Percentiles rank a stretch among this genome's conserved stretches.
Conservation (phyloP, 73 alveolate genomes). For the Strombidium stylifer region DNA sequence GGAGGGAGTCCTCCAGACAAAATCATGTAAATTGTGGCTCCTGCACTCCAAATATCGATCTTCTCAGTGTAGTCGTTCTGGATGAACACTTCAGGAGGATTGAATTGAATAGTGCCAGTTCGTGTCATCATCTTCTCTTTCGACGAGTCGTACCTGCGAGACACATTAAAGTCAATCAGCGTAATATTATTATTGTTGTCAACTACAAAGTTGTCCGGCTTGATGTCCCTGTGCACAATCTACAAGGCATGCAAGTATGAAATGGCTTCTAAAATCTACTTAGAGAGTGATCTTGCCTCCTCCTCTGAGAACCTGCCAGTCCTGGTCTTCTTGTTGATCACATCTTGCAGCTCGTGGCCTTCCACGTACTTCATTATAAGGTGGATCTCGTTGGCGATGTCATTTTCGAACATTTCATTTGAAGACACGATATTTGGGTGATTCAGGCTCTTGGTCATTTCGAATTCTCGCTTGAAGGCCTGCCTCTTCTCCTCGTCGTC, state of each 20-base stretch:
- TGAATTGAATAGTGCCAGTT: conserved; percentile 42
- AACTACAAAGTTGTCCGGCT: conserved; percentile 60
- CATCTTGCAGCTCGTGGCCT: conserved; percentile 32
- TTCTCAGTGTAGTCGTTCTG: conserved; percentile 21
- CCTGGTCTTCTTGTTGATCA: conserved; percentile 10
- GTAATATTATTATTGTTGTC: conserved; percentile 51
- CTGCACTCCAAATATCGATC: conserved; percentile 59
- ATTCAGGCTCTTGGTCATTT: conserved; percentile 25
- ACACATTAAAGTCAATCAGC: conserved; percentile 66
- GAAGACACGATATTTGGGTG: conserved; percentile 39
- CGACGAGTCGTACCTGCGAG: conserved; percentile 7
- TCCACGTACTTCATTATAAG: conserved; percentile 45
- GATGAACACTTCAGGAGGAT: conserved; percentile 42
- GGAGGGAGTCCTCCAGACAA: conserved; percentile 51
- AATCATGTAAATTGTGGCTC: conserved; percentile 46
- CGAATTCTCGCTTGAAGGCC: conserved; percentile 39
- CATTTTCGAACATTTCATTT: conserved; percentile 8
- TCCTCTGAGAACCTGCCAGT: conserved; percentile 20
- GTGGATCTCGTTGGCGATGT: conserved; percentile 6
- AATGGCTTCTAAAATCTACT: conserved; percentile 53
- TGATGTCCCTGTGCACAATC: conserved; percentile 71
- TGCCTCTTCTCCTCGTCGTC: conserved; percentile 34
- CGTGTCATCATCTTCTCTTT: conserved; percentile 31
- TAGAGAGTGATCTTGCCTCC: conserved; percentile 51
- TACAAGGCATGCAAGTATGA: conserved; percentile 59